These are phyloP conservation scores for Brassica rapa DNA, from an alignment of 345 rosid genomes.

Conservation along the genomic window DNA sequence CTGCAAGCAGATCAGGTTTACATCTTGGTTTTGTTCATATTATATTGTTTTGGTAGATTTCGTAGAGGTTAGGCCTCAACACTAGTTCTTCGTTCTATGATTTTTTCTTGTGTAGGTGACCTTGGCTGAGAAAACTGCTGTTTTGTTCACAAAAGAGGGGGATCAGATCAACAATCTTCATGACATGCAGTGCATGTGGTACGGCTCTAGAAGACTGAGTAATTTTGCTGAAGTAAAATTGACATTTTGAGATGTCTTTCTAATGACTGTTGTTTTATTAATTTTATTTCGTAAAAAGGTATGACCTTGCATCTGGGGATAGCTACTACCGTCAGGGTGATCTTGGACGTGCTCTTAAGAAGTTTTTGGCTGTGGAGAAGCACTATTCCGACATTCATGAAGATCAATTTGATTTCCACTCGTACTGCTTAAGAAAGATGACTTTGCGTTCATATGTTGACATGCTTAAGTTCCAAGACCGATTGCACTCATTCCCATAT, in stretches of 20 bases:
- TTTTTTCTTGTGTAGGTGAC: constrained; percentile 55
- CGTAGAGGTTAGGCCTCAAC: constrained; percentile 5
- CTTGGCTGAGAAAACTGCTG: constrained; percentile 92
- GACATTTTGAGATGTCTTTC: constrained; percentile 21
- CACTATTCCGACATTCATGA: constrained; percentile 97
- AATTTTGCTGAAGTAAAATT: constrained; percentile 8
- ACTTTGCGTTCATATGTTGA: constrained; percentile 93
- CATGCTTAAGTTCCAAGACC: constrained; percentile 98
- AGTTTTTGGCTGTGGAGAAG: constrained; percentile 96
- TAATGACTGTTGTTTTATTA: constrained; percentile 17
- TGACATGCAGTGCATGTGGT: constrained; percentile 99
- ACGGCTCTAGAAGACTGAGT: constrained; percentile 34
- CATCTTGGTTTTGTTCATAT: constrained; percentile 12
- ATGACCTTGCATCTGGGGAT: constrained; percentile 97
- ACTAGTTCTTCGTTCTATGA: constrained; percentile 7
- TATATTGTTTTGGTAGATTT: background rate
- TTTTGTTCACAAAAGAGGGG: constrained; percentile 92
- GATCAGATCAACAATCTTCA: constrained; percentile 98
- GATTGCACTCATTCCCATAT: constrained; percentile 86
- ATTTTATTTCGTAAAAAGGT: constrained; percentile 52
- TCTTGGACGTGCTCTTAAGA: constrained; percentile 92
- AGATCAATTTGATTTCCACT: constrained; percentile 98
- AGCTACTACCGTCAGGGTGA: constrained; percentile 95
- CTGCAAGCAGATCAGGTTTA: constrained; percentile 97
- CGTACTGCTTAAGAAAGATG: constrained; percentile 99